A percentile compares a stretch with the other conserved stretches of the same genome.
These are phyloP conservation scores for Podaxis rugospora DNA, from an alignment of 768 basidiomycete species.

Conservation along the genomic window DNA sequence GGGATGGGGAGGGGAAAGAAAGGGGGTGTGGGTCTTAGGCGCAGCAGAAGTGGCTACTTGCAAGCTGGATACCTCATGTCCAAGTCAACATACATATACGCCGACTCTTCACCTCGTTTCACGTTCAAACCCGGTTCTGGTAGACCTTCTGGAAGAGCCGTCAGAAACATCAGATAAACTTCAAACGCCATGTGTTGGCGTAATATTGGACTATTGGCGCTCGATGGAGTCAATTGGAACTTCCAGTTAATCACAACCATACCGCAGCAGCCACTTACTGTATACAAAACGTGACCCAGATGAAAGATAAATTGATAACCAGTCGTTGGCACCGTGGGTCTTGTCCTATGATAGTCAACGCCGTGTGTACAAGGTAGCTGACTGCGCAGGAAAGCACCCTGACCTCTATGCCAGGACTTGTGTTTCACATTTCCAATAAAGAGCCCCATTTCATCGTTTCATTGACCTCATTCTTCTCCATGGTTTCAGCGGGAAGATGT, in stretches of 20 bases:
- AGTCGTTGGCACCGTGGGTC: too few species aligned
- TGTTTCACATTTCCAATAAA: too few species aligned
- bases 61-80: neutral
- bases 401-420: too few species aligned
- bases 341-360: too few species aligned
- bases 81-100: neutral
- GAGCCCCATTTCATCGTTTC: too few species aligned
- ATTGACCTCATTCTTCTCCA: too few species aligned
- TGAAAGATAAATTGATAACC: too few species aligned
- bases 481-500: too few species aligned
- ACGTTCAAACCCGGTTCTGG: neutral
- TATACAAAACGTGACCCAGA: too few species aligned
- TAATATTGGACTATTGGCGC: neutral
- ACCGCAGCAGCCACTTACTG: neutral
- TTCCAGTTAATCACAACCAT: neutral
- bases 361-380: too few species aligned
- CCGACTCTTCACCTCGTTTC: neutral
- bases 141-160: neutral
- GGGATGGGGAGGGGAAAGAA: neutral
- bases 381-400: too few species aligned
- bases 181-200: too few species aligned
- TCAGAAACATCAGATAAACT: neutral
- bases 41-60: neutral
- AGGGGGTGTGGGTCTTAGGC: neutral
- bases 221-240: neutral